These are phyloP conservation scores for Sphagnum tenellum DNA, from an alignment of 225 moss, liverwort and hornwort genomes.

Conservation along the genomic window DNA sequence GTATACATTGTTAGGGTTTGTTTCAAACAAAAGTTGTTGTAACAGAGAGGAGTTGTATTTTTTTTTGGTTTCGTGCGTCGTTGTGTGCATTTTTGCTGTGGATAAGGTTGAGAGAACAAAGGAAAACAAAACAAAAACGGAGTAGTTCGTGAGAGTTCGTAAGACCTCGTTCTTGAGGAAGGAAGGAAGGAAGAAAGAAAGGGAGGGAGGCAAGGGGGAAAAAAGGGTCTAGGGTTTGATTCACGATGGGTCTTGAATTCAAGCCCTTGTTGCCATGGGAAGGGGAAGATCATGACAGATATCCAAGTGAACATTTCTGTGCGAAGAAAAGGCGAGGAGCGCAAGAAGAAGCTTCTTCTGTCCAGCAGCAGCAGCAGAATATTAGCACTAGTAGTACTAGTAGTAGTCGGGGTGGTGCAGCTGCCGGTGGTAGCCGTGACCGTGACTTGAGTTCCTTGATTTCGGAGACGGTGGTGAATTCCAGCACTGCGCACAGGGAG, in stretches of 20 bases:
- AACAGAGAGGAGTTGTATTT: too few species aligned
- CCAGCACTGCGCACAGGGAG: slow-evolving; percentile 14
- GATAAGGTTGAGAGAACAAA: too few species aligned
- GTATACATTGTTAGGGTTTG: too few species aligned
- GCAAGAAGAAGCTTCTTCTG: neutral
- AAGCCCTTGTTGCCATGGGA: slow-evolving; percentile 45
- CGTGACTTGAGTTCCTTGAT: neutral
- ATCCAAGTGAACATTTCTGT: slow-evolving; percentile 13
- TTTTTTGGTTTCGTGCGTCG: too few species aligned
- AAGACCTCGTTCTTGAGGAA: too few species aligned
- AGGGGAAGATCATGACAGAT: slow-evolving; percentile 30
- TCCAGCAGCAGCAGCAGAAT: slow-evolving; percentile 2
- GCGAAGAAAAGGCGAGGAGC: slow-evolving; percentile 23
- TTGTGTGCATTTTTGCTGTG: too few species aligned
- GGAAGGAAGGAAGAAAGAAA: neutral
- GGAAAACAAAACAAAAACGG: too few species aligned
- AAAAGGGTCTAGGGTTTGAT: neutral
- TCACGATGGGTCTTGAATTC: slow-evolving; percentile 43
- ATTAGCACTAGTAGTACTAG: slow-evolving; percentile 4
- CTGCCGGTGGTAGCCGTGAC: neutral
- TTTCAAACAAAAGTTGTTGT: too few species aligned
- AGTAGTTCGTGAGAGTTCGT: too few species aligned
- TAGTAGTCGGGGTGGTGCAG: slow-evolving; percentile 1
- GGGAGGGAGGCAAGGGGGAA: neutral
- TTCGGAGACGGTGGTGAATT: slow-evolving; percentile 17